Evolutionary conservation across 306 rosid genomes (phyloP).

Genomic region (Echinosophora koreensis): DNA sequence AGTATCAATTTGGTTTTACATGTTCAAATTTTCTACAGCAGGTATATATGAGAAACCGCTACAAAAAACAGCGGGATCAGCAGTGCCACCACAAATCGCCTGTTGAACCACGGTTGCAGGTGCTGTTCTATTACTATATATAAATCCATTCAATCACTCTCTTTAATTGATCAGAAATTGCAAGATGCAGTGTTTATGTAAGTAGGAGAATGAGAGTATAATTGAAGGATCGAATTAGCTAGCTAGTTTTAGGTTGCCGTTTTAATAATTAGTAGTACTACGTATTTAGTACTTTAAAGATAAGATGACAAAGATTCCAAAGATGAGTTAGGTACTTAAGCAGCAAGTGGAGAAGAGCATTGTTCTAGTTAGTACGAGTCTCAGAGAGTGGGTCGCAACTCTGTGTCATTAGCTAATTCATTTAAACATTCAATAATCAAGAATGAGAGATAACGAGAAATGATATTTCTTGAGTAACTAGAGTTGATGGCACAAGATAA

Average conservation of each 20-base stretch:
- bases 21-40: background rate
- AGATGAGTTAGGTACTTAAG: constrained; percentile 8
- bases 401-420: too few relatives aligned
- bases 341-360: constrained; percentile 1
- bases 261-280: background rate
- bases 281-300: background rate
- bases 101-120: constrained; percentile 29
- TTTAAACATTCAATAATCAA: too few relatives aligned
- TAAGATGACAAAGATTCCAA: background rate
- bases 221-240: constrained; percentile 20
- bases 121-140: background rate
- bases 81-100: background rate
- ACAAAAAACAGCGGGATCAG: constrained; percentile 1
- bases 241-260: background rate
- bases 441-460: too few relatives aligned
- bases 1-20: background rate
- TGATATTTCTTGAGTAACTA: too few relatives aligned
- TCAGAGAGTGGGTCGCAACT: too few relatives aligned
- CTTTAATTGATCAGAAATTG: background rate
- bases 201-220: background rate
- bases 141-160: background rate
- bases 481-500: too few relatives aligned
- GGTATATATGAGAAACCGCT: background rate
- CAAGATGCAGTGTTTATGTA: constrained; percentile 2
- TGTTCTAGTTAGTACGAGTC: background rate